These are phyloP conservation scores for Saccharomyces mikatae DNA, from an alignment of 805 yeast genomes.

Conservation along the genomic window DNA sequence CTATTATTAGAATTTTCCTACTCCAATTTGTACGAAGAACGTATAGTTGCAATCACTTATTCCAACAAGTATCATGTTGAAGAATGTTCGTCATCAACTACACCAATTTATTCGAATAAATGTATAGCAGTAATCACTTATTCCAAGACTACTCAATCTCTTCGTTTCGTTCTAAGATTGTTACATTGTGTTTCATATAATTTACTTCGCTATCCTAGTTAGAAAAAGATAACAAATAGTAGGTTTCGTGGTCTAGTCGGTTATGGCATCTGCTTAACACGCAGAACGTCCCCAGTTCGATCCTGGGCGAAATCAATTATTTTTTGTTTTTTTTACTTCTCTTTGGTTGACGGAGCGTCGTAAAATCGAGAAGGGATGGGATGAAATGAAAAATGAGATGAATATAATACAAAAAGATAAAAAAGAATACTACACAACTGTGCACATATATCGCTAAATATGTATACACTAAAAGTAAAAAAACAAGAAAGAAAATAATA, in stretches of 20 bases:
- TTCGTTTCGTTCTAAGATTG: too few relatives aligned
- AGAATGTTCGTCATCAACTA: too few relatives aligned
- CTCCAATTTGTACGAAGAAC: too few relatives aligned
- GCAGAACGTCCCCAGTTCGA: slow-evolving; percentile 99
- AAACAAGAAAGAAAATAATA: not conserved
- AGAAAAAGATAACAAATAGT: not conserved
- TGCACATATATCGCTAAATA: not conserved
- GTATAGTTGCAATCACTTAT: too few relatives aligned
- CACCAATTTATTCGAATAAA: too few relatives aligned
- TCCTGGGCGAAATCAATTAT: slow-evolving; percentile 95
- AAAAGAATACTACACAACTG: not conserved
- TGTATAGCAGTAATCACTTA: too few relatives aligned
- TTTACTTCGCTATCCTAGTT: too few relatives aligned
- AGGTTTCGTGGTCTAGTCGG: slow-evolving; percentile 99
- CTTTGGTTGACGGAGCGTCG: too few relatives aligned
- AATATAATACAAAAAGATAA: not conserved
- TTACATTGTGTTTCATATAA: too few relatives aligned
- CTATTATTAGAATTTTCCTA: too few relatives aligned
- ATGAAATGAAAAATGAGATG: not conserved
- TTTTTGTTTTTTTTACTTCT: not conserved
- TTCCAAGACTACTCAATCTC: too few relatives aligned
- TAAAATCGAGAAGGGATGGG: not conserved
- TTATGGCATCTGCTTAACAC: slow-evolving; percentile 99
- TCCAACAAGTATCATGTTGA: too few relatives aligned
- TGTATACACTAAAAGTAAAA: not conserved